Base-by-base conservation (phyloP, 176 grass and related monocot genomes). In the Tuctoria greenei region DNA sequence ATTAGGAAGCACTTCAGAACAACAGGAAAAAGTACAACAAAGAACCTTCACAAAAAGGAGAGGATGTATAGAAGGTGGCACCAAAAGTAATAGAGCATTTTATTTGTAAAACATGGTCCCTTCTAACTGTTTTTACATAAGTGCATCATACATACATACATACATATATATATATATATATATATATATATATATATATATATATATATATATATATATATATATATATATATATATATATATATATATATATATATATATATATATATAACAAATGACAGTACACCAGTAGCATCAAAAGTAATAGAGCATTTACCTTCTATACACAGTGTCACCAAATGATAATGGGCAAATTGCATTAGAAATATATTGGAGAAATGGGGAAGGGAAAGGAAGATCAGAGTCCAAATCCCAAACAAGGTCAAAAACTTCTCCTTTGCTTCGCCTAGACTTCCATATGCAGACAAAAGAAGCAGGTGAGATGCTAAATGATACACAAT, bases 401-500 rank as follows among this genome's bases (percentile, higher is more conserved):
- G 91, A 92, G 88, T 98, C 95, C 91, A 98, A 75, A 84, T 98
- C 95, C 95, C 95, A 98, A 55, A 94, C 86, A 78, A 90, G 58
- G 77, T 87, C 84, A 77, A 68, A 62, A 66, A 21, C 56, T 67
- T 80, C 63, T 64, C 75, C 79, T 81, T 87, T 79, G 51, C 43
- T 90, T 88, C 79, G 61, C 79, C 90, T 85, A 63, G 84, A 87
- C 74, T 90, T 87, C 70, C 82, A 83, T 87, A 87, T 79, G 39
- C 64, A 88, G 21, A 81, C 54, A 51, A 93, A 60, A 82, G 52
- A 72, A 67, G 56, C 78, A 54, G n/a, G 51, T 27, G 12, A 72
- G 68, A 82, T 60, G 68, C 24, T 24, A 74, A 2, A 61, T 34
- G 15, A 52, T 38, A 81, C 0, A 81, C 55, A 77, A 79, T 26